These are phyloP conservation scores for Leucocoprinus birnbaumii DNA, from an alignment of 768 basidiomycete genomes.

Conservation along the genomic window DNA sequence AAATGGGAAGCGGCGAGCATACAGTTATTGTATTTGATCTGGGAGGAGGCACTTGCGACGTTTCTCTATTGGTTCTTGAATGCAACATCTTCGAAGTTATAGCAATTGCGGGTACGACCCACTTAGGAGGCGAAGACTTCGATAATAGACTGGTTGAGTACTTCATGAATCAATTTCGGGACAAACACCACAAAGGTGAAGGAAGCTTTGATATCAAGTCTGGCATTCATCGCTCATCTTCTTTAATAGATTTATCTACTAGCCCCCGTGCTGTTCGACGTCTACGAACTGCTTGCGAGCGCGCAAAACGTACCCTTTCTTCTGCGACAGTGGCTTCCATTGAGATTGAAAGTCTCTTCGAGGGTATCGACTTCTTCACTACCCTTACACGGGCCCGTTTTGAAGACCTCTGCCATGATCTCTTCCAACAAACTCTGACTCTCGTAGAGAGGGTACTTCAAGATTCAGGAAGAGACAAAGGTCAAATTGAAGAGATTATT, in stretches of 20 bases:
- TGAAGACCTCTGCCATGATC: constrained; percentile 92
- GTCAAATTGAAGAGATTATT: constrained; percentile 94
- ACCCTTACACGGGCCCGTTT: constrained; percentile 97
- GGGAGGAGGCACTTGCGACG: constrained; percentile 98
- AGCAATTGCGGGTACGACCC: constrained; percentile 97
- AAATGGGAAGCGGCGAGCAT: constrained; percentile 85
- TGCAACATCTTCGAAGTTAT: constrained; percentile 99
- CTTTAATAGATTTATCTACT: constrained; percentile 66
- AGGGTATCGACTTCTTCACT: constrained; percentile 98
- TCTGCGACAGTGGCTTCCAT: constrained; percentile 96
- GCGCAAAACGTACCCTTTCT: constrained; percentile 97
- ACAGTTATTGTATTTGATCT: constrained; percentile 99
- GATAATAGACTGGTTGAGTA: constrained; percentile 97
- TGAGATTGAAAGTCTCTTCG: constrained; percentile 96
- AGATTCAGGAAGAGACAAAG: constrained; percentile 99
- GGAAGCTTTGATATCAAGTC: too few relatives aligned
- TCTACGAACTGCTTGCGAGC: constrained; percentile 96
- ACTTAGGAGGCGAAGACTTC: constrained; percentile 98
- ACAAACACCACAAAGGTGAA: constrained; percentile 95
- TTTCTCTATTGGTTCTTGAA: constrained; percentile 92
- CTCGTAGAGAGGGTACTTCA: constrained; percentile 99
- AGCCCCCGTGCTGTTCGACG: constrained; percentile 96
- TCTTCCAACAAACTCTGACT: constrained; percentile 92
- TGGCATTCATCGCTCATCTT: background rate
- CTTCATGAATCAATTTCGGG: constrained; percentile 96